Evolutionary conservation across 495 filamentous ascomycete species (phyloP).

Genomic region (Jackrogersella multiformis): DNA sequence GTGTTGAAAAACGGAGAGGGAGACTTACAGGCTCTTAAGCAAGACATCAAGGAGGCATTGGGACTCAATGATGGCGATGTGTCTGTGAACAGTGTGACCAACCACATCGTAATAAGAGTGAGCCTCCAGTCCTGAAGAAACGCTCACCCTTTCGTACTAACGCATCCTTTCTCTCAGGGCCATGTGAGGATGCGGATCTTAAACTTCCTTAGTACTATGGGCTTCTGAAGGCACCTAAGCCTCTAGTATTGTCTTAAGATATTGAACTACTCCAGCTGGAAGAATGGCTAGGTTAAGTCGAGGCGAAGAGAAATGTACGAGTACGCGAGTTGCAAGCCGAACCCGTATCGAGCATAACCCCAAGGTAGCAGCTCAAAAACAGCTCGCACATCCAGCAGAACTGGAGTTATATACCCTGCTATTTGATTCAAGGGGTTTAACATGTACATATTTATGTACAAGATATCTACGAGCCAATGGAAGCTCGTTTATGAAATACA

Average conservation of each 20-base stretch:
- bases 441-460: not conserved
- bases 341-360: not conserved
- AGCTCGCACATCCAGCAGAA: not conserved
- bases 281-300: not conserved
- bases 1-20: slow-evolving; percentile 82
- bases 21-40: slow-evolving; percentile 64
- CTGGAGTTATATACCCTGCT: not conserved
- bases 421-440: not conserved
- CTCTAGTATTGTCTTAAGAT: not conserved
- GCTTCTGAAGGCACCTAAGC: slow-evolving; percentile 22
- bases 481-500: not conserved
- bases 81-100: slow-evolving; percentile 62
- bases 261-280: not conserved
- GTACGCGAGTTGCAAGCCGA: not conserved
- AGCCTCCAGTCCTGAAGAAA: slow-evolving; percentile 7
- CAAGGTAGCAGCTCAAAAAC: not conserved
- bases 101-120: slow-evolving; percentile 68
- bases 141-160: slow-evolving; percentile 2
- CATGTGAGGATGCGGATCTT: slow-evolving; percentile 31
- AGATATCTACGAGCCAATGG: not conserved
- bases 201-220: slow-evolving; percentile 31
- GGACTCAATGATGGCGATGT: slow-evolving; percentile 42
- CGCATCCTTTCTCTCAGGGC: slow-evolving; percentile 23
- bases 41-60: slow-evolving; percentile 48
- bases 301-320: not conserved